A percentile compares a stretch with the other conserved stretches of the same genome.
Evolutionary conservation across 306 rosid species (phyloP).

Genomic region (Vigna unguiculata): DNA sequence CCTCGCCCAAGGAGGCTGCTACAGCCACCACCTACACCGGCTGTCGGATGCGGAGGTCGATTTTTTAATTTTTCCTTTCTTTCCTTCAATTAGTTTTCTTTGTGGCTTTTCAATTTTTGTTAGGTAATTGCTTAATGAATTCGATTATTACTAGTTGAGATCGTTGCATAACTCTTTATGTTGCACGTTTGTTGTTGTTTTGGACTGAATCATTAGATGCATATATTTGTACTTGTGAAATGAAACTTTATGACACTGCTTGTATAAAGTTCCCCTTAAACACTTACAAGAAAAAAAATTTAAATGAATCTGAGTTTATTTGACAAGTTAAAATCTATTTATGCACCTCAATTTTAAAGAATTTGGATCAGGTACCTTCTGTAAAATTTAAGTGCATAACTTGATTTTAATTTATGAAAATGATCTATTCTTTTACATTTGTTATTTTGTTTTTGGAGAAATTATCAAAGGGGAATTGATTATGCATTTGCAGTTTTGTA

Average conservation of each 20-base stretch:
- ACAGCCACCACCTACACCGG: neutral
- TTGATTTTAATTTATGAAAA: neutral
- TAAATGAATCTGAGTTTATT: neutral
- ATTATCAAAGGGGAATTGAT: neutral
- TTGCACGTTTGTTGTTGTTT: neutral
- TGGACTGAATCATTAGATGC: neutral
- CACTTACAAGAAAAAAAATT: neutral
- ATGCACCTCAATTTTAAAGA: neutral
- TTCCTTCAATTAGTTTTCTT: neutral
- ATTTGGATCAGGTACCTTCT: neutral
- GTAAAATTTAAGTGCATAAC: neutral
- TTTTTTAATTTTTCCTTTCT: neutral
- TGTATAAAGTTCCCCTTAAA: neutral
- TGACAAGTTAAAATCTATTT: neutral
- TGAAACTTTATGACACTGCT: neutral
- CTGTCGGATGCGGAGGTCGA: constrained; percentile 57
- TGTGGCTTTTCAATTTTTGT: neutral
- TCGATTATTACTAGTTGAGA: neutral
- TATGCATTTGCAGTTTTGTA: neutral
- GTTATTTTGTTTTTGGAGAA: neutral
- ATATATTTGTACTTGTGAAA: neutral
- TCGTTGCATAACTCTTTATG: neutral
- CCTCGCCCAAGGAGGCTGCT: constrained; percentile 58
- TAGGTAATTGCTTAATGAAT: neutral
- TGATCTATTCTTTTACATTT: neutral